Conservation (phyloP, 1,284 basidiomycete species). For the Puccinia hordei region DNA sequence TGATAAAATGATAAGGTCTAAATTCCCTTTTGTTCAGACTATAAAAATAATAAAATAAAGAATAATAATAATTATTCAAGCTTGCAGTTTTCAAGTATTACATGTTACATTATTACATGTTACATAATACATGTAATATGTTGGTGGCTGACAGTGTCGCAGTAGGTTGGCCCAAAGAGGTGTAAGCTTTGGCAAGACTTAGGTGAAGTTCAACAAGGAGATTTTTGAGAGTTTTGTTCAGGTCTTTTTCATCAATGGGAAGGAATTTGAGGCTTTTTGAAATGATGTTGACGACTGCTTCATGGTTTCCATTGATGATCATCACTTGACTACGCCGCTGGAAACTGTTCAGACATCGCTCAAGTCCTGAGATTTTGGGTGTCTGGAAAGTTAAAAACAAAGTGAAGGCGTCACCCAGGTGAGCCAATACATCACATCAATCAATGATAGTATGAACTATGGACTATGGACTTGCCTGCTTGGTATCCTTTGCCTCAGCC, state of each 20-base stretch:
- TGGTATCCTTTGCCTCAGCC: background rate
- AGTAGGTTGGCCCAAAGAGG: background rate
- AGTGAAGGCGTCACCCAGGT: too few species aligned
- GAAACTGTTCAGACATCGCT: background rate
- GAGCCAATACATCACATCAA: background rate
- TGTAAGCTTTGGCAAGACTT: background rate
- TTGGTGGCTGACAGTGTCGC: too few species aligned
- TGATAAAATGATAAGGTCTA: too few species aligned
- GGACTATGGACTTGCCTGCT: background rate
- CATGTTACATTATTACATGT: too few species aligned
- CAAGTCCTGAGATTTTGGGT: background rate
- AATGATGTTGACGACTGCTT: background rate
- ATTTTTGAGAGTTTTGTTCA: background rate
- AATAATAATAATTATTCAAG: too few species aligned
- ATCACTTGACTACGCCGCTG: background rate
- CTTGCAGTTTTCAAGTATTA: too few species aligned
- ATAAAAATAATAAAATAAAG: too few species aligned
- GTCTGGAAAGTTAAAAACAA: background rate
- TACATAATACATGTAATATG: too few species aligned
- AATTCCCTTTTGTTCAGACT: too few species aligned
- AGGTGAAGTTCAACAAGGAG: background rate
- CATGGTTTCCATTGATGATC: background rate
- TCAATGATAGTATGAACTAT: background rate
- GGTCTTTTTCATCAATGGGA: background rate
- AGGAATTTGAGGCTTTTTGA: background rate